These are phyloP conservation scores for Eustoma russellianum DNA, from an alignment of 257 asterid genomes.

Conservation along the genomic window DNA sequence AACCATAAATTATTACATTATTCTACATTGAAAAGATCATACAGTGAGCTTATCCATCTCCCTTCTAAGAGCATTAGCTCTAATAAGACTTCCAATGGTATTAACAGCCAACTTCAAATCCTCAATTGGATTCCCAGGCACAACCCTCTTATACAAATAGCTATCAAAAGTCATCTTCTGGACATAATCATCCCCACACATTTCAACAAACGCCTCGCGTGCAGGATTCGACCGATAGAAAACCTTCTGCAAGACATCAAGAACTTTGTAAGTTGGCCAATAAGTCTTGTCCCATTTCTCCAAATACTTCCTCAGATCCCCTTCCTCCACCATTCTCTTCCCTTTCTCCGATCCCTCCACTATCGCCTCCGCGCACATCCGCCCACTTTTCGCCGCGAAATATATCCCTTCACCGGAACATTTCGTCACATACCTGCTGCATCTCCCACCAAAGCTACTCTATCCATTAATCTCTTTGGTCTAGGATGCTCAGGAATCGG, in stretches of 20 bases:
- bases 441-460: slow-evolving; percentile 80
- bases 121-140: slow-evolving; percentile 85
- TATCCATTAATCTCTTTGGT: slow-evolving; percentile 48
- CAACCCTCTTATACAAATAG: slow-evolving; percentile 74
- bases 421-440: slow-evolving; percentile 86
- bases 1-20: background rate
- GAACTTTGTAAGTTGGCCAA: slow-evolving; percentile 85
- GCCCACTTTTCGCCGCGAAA: slow-evolving; percentile 84
- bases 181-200: slow-evolving; percentile 88
- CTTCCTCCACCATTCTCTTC: slow-evolving; percentile 69
- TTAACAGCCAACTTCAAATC: slow-evolving; percentile 84
- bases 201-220: slow-evolving; percentile 82
- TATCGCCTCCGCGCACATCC: slow-evolving; percentile 92
- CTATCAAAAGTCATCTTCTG: slow-evolving; percentile 95
- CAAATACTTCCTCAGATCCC: slow-evolving; percentile 67
- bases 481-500: slow-evolving; percentile 92
- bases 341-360: slow-evolving; percentile 84
- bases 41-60: slow-evolving; percentile 77
- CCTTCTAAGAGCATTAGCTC: slow-evolving; percentile 79
- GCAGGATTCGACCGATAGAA: slow-evolving; percentile 87
- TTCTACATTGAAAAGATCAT: slow-evolving; percentile 10
- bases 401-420: slow-evolving; percentile 93
- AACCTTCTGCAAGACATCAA: slow-evolving; percentile 78
- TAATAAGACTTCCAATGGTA: slow-evolving; percentile 76
- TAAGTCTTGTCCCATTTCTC: slow-evolving; percentile 89